These are phyloP conservation scores for Trypanosoma melophagium DNA, from an alignment of 208 protist species.

Conservation along the genomic window DNA sequence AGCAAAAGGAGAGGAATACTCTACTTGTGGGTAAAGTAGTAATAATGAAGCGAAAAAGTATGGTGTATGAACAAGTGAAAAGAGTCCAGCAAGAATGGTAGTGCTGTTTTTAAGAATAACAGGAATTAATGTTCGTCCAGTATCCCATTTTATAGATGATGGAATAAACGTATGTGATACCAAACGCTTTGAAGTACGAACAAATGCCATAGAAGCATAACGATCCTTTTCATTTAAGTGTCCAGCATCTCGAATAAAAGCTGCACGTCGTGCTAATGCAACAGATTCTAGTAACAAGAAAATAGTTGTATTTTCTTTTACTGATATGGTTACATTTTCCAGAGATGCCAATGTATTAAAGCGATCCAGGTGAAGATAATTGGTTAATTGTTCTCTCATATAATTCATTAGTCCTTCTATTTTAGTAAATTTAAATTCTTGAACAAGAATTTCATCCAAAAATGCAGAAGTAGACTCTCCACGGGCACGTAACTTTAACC, in stretches of 20 bases:
- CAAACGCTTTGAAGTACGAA: constrained; percentile 84
- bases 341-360: constrained; percentile 38
- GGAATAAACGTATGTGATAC: constrained; percentile 40
- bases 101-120: constrained; percentile 58
- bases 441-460: constrained; percentile 43
- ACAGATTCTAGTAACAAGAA: constrained; percentile 69
- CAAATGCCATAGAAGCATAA: constrained; percentile 75
- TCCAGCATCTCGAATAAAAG: constrained; percentile 74
- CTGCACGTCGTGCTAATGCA: constrained; percentile 54
- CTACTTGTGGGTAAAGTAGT: constrained; percentile 77
- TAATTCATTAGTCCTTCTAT: constrained; percentile 62
- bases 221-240: constrained; percentile 59
- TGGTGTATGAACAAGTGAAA: constrained; percentile 65
- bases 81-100: constrained; percentile 51
- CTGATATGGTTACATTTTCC: constrained; percentile 30
- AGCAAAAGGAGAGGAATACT: constrained; percentile 74
- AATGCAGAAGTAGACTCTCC: constrained; percentile 44
- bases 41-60: constrained; percentile 84
- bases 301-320: constrained; percentile 62
- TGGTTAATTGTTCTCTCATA: constrained; percentile 71
- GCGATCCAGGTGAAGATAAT: constrained; percentile 83
- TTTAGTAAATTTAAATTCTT: constrained; percentile 57
- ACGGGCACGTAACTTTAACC: constrained; percentile 47
- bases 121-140: constrained; percentile 54
- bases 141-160: constrained; percentile 64